Evolutionary conservation across 495 filamentous ascomycete species (phyloP), one percentile per base, ranked within the genome.

Genomic region (Penicillium cataractarum): DNA sequence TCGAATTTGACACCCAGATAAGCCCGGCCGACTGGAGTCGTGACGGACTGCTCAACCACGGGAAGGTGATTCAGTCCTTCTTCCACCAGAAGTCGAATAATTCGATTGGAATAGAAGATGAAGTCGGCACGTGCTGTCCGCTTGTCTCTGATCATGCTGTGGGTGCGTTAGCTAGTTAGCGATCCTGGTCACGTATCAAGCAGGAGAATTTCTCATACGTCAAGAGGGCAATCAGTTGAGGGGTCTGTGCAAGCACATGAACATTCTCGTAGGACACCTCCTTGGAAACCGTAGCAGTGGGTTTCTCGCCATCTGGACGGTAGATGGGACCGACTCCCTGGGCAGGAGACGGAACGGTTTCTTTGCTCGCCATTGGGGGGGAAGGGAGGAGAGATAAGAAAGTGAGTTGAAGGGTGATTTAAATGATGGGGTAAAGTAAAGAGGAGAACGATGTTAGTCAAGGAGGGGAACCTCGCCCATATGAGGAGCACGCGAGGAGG

Each of bases 21-120:
- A n/a, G 86, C 81, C 57, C 88, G 86, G 29, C 92, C 96, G 60
- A 97, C 90, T 0, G 96, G 95, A 19, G 95, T 97, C 21, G 90
- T 95, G 63, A 98, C 86, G 4, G 88, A 87, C 69, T 95, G 91
- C 66, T 90, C 89, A 31, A 96, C 84, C 22, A 96, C 92, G 17
- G 95, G 95, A 29, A 98, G 86, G 76, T 99, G 95, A 76, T 99
- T 99, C 35, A 99, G 82, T 13, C 96, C 95, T 77, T 98, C 95
- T 76, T 99, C 95, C 26, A 99, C 96, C 12, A 99, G 84, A n/a
- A 99, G 84, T 24, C 96, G 92, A 71, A 98, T 98, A 71, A 99
- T 98, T 64, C 95, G 87, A 80, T 99, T 99, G 51, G 94, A 97
- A 77, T 97, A 97, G 82, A 99, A 99, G 69, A 99, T 97, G 76